Percentiles rank a stretch among this genome's conserved stretches.
Evolutionary conservation across 2,329 filamentous ascomycete species (phyloP).

Genomic region (Fusarium buharicum): DNA sequence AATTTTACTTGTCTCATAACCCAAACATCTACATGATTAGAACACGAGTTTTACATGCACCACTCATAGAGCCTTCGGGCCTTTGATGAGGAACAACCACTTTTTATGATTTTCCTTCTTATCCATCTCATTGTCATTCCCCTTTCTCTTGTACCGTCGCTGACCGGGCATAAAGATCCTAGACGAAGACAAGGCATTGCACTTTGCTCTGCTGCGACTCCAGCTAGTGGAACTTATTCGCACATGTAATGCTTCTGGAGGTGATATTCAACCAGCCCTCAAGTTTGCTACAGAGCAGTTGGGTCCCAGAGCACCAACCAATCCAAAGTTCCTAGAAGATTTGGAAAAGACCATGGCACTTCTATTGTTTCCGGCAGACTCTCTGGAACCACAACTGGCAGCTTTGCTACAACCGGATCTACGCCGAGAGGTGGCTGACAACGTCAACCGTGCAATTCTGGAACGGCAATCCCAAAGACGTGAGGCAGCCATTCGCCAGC

Average conservation of each 20-base stretch:
- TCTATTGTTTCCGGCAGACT: conserved; percentile 86
- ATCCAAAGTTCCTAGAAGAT: conserved; percentile 82
- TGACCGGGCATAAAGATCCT: conserved; percentile 72
- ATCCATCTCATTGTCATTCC: conserved; percentile 8
- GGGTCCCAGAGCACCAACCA: conserved; percentile 85
- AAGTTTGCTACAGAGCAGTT: conserved; percentile 89
- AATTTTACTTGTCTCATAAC: conserved; percentile 47
- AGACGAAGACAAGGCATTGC: conserved; percentile 82
- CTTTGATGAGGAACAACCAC: conserved; percentile 90
- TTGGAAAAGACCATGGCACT: conserved; percentile 94
- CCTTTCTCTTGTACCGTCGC: conserved; percentile 3
- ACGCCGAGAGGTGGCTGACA: conserved; percentile 83
- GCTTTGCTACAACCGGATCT: conserved; percentile 82
- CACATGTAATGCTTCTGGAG: conserved; percentile 71
- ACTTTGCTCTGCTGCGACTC: conserved; percentile 89
- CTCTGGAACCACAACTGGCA: conserved; percentile 78
- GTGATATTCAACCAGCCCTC: conserved; percentile 81
- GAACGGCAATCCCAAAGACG: conserved; percentile 75
- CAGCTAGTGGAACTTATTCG: conserved; percentile 96
- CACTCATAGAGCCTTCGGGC: conserved; percentile 93
- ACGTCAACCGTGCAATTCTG: conserved; percentile 90
- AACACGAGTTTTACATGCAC: conserved; percentile 95
- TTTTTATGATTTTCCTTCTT: conserved; percentile 53
- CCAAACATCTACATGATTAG: conserved; percentile 80
- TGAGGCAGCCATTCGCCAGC: conserved; percentile 82